phyloP scores from a whole-genome alignment of 2,329 filamentous ascomycete genomes.

The Fusarium nygamai region DNA sequence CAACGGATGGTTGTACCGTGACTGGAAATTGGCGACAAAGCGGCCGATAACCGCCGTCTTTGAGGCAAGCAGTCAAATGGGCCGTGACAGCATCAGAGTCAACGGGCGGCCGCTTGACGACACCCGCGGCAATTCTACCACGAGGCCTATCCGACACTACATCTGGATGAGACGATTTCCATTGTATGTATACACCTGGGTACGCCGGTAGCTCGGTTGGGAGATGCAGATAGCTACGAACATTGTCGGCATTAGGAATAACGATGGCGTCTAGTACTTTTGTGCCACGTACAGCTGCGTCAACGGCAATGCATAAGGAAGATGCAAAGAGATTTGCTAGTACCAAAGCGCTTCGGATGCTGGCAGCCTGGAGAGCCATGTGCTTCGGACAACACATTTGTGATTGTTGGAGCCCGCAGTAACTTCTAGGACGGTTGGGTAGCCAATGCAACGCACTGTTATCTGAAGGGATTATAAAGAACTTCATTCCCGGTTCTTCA shows the following conservation, averaged over 20 bases:
- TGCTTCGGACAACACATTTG: not conserved
- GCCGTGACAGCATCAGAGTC: not conserved
- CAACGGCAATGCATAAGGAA: not conserved
- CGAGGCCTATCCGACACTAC: not conserved
- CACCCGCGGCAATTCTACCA: not conserved
- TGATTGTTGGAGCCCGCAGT: accelerated
- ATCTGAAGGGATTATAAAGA: not conserved
- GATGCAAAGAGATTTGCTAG: accelerated
- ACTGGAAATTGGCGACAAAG: not conserved
- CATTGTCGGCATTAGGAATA: not conserved
- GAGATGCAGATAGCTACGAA: not conserved
- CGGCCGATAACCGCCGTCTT: not conserved
- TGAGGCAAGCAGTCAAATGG: not conserved
- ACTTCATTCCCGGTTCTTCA: too few relatives aligned
- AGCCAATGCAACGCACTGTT: accelerated
- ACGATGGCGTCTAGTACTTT: not conserved
- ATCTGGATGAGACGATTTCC: not conserved
- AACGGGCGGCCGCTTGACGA: not conserved
- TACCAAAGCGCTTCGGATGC: not conserved
- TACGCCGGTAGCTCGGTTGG: not conserved
- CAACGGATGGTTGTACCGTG: not conserved
- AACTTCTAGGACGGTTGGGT: accelerated
- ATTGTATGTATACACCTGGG: not conserved
- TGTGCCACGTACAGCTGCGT: not conserved
- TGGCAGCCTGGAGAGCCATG: not conserved